Base-by-base conservation (phyloP, 306 rosid species). In the Cucurbita maxima region DNA sequence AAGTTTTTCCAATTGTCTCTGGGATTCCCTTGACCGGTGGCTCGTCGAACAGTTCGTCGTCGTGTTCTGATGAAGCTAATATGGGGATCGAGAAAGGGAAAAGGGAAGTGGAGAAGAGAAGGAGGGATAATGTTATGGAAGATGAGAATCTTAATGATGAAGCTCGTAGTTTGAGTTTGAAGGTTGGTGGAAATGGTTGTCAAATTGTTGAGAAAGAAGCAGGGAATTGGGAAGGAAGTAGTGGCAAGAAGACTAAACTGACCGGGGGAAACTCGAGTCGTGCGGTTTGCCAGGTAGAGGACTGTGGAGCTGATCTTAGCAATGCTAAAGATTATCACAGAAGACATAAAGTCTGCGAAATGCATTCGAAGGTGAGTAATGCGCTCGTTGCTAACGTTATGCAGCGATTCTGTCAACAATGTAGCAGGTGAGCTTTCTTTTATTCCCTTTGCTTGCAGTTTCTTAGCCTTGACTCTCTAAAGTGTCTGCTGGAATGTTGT, bases 401-500 rank as follows among this genome's bases (percentile, higher is more conserved):
- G 99, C 97, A 94, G 79, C 80, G 99, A 41, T 94, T 94, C 80
- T 94, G 99, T 79, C 99, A 94, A 71, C 99, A 94, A 75, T 94
- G 99, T 76, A 94, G 99, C 75, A 85, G 99, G 99, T 88, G 74
- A 78, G 85, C 75, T 75, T 64, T 48, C 51, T 22, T 55, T 63
- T 61, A 25, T 25, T 25, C 45, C 57, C 22, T 48, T 3, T 48
- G 43, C 25, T 48, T 69, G 14, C 43, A 69, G 20, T 67, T 67
- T 67, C 72, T 45, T 67, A 20, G 52, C 11, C 19, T 48, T 15
- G 25, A 22, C 44, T 69, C 13, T 30, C 25, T 48, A 58, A 48
- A 68, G 73, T 47, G 22, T 45, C 75, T 58, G 40, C 58, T 55
- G 77, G 75, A 74, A 19, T 38, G 78, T 82, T 54, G 56, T 74